phyloP scores from a whole-genome alignment of 192 early-diverging fungal species.

The Tieghemiomyces parasiticus region DNA sequence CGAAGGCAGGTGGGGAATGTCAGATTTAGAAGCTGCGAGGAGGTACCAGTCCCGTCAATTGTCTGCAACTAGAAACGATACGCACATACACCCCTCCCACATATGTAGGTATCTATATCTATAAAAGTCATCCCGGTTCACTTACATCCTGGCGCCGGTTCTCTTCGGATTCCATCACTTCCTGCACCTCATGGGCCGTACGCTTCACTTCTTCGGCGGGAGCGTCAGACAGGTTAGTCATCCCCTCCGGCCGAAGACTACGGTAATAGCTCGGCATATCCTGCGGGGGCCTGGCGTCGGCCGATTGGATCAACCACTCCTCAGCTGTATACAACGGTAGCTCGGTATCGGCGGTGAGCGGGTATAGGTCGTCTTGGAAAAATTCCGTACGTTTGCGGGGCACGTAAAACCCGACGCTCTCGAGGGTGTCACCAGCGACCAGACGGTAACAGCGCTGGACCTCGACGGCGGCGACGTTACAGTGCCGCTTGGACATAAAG shows the following conservation, averaged over 20 bases:
- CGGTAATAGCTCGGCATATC: conserved; percentile 8
- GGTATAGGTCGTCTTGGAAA: conserved; percentile 84
- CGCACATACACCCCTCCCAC: neutral
- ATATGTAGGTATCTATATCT: neutral
- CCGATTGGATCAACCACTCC: conserved; percentile 33
- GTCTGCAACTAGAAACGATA: neutral
- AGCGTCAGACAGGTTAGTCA: conserved; percentile 29
- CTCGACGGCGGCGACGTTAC: conserved; percentile 53
- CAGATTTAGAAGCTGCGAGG: neutral
- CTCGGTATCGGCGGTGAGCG: conserved; percentile 40
- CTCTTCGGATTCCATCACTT: conserved; percentile 3
- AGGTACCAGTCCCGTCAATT: neutral
- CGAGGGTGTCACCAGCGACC: conserved; percentile 40
- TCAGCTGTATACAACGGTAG: conserved; percentile 27
- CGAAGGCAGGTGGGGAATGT: neutral
- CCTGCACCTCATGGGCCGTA: conserved; percentile 2
- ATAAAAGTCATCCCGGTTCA: neutral
- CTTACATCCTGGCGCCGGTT: neutral
- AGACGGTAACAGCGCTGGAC: conserved; percentile 52
- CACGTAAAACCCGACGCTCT: conserved; percentile 54
- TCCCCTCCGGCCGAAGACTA: conserved; percentile 32
- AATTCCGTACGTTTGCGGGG: conserved; percentile 70
- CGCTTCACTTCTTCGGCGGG: conserved; percentile 17
- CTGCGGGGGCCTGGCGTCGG: neutral
- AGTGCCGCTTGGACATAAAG: conserved; percentile 50